These are phyloP conservation scores for Coffea humblotiana DNA, from an alignment of 305 asterid species.

Conservation along the genomic window DNA sequence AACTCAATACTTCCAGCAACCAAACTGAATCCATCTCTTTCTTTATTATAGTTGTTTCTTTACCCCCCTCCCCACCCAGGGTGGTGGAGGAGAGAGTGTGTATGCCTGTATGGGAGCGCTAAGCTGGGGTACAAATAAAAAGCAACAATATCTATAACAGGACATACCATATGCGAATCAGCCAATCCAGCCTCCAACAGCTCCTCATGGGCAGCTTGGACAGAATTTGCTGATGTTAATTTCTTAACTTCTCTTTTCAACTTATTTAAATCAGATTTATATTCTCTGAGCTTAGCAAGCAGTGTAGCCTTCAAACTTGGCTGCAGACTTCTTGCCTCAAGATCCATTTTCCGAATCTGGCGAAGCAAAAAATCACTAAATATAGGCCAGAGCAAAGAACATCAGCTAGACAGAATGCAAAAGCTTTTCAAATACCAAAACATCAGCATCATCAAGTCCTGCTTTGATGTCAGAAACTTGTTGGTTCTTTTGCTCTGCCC, in stretches of 20 bases:
- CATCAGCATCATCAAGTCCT: slow-evolving; percentile 83
- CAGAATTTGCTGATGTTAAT: slow-evolving; percentile 45
- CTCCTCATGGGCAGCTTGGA: slow-evolving; percentile 55
- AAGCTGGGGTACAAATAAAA: background rate
- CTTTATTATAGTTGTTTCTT: no score
- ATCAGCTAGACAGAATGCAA: slow-evolving; percentile 1
- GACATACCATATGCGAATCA: slow-evolving; percentile 58
- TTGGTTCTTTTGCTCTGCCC: slow-evolving; percentile 62
- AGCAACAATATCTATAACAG: background rate
- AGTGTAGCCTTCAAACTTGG: slow-evolving; percentile 77
- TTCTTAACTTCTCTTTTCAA: slow-evolving; percentile 84
- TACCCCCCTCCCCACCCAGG: no score
- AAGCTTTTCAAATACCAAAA: slow-evolving; percentile 48
- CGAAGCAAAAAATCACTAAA: slow-evolving; percentile 16
- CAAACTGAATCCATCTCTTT: background rate
- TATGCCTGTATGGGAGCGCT: no score
- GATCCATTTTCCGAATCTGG: slow-evolving; percentile 94
- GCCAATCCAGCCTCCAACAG: slow-evolving; percentile 74
- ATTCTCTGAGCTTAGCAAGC: slow-evolving; percentile 92
- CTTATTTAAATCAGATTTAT: slow-evolving; percentile 85
- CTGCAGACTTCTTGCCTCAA: slow-evolving; percentile 94
- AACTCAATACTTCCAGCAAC: background rate
- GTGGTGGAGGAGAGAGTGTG: no score
- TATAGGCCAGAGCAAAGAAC: slow-evolving; percentile 8
- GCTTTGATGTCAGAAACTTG: slow-evolving; percentile 65